Evolutionary conservation across 192 early-diverging fungal species (phyloP).

Genomic region (Coemansia interrupta): DNA sequence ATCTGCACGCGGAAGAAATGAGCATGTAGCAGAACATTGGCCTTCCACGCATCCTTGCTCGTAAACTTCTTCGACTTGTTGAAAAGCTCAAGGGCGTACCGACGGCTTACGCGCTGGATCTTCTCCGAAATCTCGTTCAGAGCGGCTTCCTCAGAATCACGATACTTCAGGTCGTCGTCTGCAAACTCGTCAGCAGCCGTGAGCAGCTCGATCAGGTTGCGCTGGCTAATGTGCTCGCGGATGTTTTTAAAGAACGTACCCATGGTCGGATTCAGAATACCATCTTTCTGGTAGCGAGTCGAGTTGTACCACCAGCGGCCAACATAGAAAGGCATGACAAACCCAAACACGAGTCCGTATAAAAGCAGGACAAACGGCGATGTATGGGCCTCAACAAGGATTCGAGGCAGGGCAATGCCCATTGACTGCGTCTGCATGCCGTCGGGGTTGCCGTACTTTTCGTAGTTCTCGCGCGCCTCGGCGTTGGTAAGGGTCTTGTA

Average conservation of each 20-base stretch:
- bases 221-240: constrained; percentile 66
- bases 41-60: constrained; percentile 58
- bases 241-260: constrained; percentile 84
- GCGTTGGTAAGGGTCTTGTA: constrained; percentile 94
- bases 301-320: constrained; percentile 94
- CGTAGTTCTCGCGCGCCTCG: constrained; percentile 83
- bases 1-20: constrained; percentile 77
- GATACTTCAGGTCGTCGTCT: constrained; percentile 43
- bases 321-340: constrained; percentile 83
- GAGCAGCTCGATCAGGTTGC: constrained; percentile 72
- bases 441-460: constrained; percentile 96
- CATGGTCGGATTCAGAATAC: constrained; percentile 88
- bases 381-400: constrained; percentile 85
- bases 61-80: constrained; percentile 49
- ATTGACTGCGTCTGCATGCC: constrained; percentile 88
- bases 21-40: constrained; percentile 73
- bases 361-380: constrained; percentile 76
- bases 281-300: constrained; percentile 83
- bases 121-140: constrained; percentile 49
- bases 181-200: constrained; percentile 72
- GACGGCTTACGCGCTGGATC: constrained; percentile 33
- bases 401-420: constrained; percentile 90
- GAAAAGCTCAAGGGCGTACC: constrained; percentile 40
- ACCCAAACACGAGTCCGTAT: constrained; percentile 85
- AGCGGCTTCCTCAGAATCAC: constrained; percentile 46